phyloP scores from a whole-genome alignment of 768 basidiomycete genomes.

The Mycena sanguinolenta region DNA sequence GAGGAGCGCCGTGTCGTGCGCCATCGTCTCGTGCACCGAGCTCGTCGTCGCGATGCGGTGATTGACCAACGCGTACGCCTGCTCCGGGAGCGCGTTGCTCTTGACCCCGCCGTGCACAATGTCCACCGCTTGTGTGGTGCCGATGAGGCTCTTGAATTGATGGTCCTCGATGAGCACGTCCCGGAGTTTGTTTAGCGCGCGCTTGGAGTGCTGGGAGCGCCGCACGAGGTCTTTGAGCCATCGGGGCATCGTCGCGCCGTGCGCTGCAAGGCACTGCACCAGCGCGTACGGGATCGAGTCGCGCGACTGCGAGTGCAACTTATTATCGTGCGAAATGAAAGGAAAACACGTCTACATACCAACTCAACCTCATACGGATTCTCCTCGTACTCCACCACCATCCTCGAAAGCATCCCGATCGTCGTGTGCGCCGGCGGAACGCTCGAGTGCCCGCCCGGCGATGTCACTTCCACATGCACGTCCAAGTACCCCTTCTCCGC shows the following conservation, averaged over 20 bases:
- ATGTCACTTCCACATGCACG: constrained; percentile 71
- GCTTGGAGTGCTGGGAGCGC: constrained; percentile 61
- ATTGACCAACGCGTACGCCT: constrained; percentile 76
- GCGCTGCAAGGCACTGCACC: constrained; percentile 75
- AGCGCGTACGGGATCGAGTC: constrained; percentile 69
- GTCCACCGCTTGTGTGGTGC: constrained; percentile 86
- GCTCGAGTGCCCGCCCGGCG: constrained; percentile 89
- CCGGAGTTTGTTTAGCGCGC: constrained; percentile 66
- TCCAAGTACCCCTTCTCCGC: constrained; percentile 83
- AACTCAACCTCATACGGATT: constrained; percentile 70
- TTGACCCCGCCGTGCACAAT: constrained; percentile 76
- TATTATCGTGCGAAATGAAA: not conserved
- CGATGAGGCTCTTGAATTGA: constrained; percentile 60
- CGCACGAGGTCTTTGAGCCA: constrained; percentile 62
- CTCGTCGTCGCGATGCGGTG: constrained; percentile 76
- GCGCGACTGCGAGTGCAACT: constrained; percentile 55
- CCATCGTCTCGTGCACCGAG: constrained; percentile 60
- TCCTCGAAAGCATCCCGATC: constrained; percentile 83
- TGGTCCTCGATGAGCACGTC: constrained; percentile 57
- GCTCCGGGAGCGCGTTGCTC: constrained; percentile 85
- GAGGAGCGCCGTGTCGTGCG: constrained; percentile 61
- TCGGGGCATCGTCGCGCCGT: constrained; percentile 68
- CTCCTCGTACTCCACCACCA: constrained; percentile 77
- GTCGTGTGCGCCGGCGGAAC: constrained; percentile 89
- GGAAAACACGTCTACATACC: constrained; percentile 43